These are phyloP conservation scores for Trapa incisa DNA, from an alignment of 345 rosid species.

Conservation along the genomic window DNA sequence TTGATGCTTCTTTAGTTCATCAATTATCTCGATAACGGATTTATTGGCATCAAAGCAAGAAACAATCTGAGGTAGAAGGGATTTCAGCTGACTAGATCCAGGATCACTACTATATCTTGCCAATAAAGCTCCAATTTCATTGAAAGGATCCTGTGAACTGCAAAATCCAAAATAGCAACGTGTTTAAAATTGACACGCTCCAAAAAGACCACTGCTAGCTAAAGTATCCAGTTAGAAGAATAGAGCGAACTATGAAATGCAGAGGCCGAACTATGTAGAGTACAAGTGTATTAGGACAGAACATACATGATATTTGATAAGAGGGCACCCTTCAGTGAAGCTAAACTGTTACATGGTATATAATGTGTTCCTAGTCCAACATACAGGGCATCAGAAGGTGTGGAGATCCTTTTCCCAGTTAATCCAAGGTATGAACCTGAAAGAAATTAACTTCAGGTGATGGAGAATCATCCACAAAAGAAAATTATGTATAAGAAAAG, in stretches of 20 bases:
- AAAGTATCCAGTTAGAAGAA: background rate
- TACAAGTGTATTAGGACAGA: background rate
- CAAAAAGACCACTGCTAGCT: background rate
- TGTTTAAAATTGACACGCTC: background rate
- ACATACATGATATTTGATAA: conserved; percentile 50
- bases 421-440: conserved; percentile 86
- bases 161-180: conserved; percentile 2
- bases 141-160: conserved; percentile 67
- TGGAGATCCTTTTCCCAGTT: conserved; percentile 78
- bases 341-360: conserved; percentile 55
- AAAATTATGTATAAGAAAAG: background rate
- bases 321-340: conserved; percentile 57
- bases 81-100: conserved; percentile 44
- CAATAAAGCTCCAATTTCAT: conserved; percentile 39
- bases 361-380: conserved; percentile 79
- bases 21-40: conserved; percentile 48
- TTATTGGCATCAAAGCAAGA: conserved; percentile 49
- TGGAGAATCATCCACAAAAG: conserved; percentile 27
- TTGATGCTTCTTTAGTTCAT: conserved; percentile 57
- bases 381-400: conserved; percentile 77
- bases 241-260: background rate
- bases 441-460: conserved; percentile 4
- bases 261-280: no score
- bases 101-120: conserved; percentile 44
- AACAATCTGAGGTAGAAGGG: conserved; percentile 56